Base-by-base conservation (phyloP, 179 eudicot species). In the Camellia oleifera region DNA sequence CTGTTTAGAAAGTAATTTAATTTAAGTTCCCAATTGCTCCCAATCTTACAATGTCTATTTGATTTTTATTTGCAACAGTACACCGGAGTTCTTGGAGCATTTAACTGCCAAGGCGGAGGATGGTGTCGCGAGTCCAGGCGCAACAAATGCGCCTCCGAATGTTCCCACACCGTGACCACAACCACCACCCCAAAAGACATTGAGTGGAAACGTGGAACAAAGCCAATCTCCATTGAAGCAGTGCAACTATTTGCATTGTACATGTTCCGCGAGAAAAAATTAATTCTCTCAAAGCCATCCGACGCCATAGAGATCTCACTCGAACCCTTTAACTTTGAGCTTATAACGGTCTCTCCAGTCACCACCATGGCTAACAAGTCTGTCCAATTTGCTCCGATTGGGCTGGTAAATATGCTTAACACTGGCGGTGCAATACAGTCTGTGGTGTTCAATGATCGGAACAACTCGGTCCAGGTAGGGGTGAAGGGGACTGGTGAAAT, bases 61-160 rank as follows among this genome's bases (percentile, higher is more conserved):
- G 17, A 66, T 17, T 0, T 53, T 48, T 67, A 58, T 32, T 42
- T 77, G 15, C 11, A 74, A 76, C 83, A 91, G 97, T 91, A 73
- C 79, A 87, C 87, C 3, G 97, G 95, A 81, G 97, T 93, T 65
- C 70, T 93, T 1, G 97, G 97, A 65, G 94, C 92, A 7, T 93
- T 93, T 84, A 93, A 93, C 46, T 93, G 97, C 83, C 95, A 93
- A 81, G 95, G 97, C 7, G 97, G 97, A 72, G 98, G 98, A 54
- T 95, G 98, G 98, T 74, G 81, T 72, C 90, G 91, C 0, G 93
- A 93, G 64, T 54, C 82, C 45, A 84, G 98, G 61, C 86, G 86
- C 62, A 95, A 89, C 81, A 85, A 88, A 57, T 86, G 97, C 81
- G 81, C 64, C 79, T 89, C 97, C 0, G 91, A 92, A 76, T 89